Conservation (phyloP, 768 basidiomycete species). For the Dentipellis sp. region DNA sequence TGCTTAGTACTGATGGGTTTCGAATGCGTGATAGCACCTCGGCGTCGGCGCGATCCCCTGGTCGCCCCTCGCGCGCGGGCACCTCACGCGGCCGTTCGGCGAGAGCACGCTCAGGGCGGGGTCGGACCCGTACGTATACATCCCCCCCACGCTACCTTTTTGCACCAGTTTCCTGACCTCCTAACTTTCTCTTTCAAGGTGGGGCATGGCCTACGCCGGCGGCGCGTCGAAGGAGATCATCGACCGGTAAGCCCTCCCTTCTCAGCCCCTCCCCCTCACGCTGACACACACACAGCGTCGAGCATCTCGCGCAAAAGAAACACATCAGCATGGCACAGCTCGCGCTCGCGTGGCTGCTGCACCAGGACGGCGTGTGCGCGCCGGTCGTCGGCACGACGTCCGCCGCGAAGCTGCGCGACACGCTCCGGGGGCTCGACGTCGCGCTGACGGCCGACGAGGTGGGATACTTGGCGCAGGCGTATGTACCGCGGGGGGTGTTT, state of each 20-base stretch:
- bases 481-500: too few relatives aligned
- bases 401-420: too few relatives aligned
- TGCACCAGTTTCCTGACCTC: neutral
- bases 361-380: too few relatives aligned
- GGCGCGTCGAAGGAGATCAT: slow-evolving; percentile 1
- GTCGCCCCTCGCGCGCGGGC: slow-evolving; percentile 25
- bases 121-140: slow-evolving; percentile 15
- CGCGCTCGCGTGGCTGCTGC: too few relatives aligned
- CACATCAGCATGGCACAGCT: too few relatives aligned
- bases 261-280: too few relatives aligned
- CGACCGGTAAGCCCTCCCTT: neutral
- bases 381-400: too few relatives aligned
- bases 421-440: too few relatives aligned
- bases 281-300: too few relatives aligned
- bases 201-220: slow-evolving; percentile 2
- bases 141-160: neutral
- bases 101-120: slow-evolving; percentile 13
- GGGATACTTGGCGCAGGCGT: too few relatives aligned
- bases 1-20: neutral
- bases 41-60: slow-evolving; percentile 34
- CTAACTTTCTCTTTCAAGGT: slow-evolving; percentile 1
- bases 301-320: too few relatives aligned
- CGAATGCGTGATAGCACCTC: slow-evolving; percentile 10
- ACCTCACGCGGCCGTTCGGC: slow-evolving; percentile 18
- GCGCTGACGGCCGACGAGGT: too few relatives aligned